These are phyloP conservation scores for Paraphoma sp. DNA, from an alignment of 2,329 filamentous ascomycete species.

Conservation along the genomic window DNA sequence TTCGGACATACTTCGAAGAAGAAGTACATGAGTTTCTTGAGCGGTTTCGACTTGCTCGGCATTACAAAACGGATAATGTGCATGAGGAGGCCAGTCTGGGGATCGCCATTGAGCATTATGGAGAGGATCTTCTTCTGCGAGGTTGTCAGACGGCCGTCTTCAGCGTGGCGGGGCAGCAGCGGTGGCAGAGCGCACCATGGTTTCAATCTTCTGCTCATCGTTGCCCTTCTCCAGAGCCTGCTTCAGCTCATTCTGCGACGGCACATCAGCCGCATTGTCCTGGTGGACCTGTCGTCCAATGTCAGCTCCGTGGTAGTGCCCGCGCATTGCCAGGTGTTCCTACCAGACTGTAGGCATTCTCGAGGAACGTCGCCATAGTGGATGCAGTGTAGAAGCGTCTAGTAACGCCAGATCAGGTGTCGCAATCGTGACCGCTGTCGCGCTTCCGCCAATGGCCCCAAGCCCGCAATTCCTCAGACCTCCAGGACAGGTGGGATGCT, in stretches of 20 bases:
- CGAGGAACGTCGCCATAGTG: constrained; percentile 92
- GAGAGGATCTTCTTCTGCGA: constrained; percentile 82
- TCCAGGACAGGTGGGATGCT: constrained; percentile 43
- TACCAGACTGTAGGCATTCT: constrained; percentile 90
- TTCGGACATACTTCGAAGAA: constrained; percentile 99
- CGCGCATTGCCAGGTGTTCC: constrained; percentile 33
- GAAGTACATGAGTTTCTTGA: constrained; percentile 99
- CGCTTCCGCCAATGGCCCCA: constrained; percentile 35
- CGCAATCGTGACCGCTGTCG: constrained; percentile 30
- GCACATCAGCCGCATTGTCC: constrained; percentile 95
- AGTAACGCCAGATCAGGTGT: constrained; percentile 1
- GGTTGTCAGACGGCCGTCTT: constrained; percentile 55
- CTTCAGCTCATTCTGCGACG: constrained; percentile 87
- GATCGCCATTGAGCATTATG: constrained; percentile 97
- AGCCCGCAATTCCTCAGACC: constrained; percentile 39
- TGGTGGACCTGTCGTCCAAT: constrained; percentile 69
- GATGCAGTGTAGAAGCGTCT: constrained; percentile 15
- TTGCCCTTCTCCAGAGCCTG: constrained; percentile 92
- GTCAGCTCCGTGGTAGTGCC: constrained; percentile 40
- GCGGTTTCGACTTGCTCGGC: constrained; percentile 93
- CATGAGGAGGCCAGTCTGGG: constrained; percentile 95
- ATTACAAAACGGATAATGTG: constrained; percentile 99
- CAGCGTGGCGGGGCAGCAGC: constrained; percentile 49
- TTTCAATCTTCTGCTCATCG: constrained; percentile 91
- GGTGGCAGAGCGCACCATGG: constrained; percentile 51